phyloP scores from a whole-genome alignment of 148 eudicot species.

The Dianthus caryophyllus region DNA sequence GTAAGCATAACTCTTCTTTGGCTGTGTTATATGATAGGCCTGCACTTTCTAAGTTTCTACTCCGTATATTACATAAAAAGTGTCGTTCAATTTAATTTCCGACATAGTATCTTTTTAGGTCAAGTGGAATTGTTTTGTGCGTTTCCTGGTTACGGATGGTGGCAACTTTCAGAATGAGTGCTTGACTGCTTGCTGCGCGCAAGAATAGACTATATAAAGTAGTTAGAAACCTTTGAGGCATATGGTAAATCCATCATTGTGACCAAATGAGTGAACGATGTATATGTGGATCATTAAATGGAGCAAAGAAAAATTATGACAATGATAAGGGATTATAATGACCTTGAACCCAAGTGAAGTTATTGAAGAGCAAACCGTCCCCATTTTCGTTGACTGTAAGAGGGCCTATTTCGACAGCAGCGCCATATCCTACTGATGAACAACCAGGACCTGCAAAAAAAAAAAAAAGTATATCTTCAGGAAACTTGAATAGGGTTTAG shows the following conservation, averaged over 20 bases:
- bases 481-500: neutral
- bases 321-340: conserved; percentile 2
- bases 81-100: too few relatives aligned
- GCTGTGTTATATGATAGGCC: too few relatives aligned
- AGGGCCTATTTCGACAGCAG: conserved; percentile 64
- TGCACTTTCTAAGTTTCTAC: too few relatives aligned
- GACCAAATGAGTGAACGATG: neutral
- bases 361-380: conserved; percentile 46
- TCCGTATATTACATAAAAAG: too few relatives aligned
- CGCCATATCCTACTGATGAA: conserved; percentile 72
- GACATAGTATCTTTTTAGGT: too few relatives aligned
- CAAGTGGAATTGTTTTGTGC: too few relatives aligned
- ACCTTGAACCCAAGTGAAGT: conserved; percentile 56
- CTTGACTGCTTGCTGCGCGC: too few relatives aligned
- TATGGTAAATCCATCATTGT: too few relatives aligned
- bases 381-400: conserved; percentile 43
- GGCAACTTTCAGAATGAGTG: too few relatives aligned
- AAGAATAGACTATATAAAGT: too few relatives aligned
- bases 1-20: too few relatives aligned
- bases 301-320: neutral
- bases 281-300: neutral
- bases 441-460: conserved; percentile 59
- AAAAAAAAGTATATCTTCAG: neutral
- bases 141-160: too few relatives aligned
- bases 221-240: neutral